Base-by-base conservation (phyloP, 2,329 filamentous ascomycete genomes). In the Hirsutella rhossiliensis region DNA sequence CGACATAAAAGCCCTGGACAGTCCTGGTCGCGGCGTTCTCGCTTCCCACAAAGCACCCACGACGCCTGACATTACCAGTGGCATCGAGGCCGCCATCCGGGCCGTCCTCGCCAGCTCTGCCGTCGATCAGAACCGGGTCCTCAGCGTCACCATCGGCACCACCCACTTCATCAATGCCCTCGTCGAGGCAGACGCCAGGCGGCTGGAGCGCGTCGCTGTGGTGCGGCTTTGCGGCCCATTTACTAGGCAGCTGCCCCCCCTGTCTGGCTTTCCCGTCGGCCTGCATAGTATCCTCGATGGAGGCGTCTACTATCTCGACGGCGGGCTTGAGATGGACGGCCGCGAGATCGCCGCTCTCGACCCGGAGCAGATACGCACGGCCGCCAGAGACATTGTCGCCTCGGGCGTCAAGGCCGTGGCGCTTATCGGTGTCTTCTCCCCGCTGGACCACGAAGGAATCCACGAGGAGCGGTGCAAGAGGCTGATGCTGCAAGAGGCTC, bases 141-240 rank as follows among this genome's bases (percentile, higher is more conserved):
- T 66, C 34, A 69, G 65, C 31, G 68, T 75, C 12, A 69, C 68
- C 3, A 70, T 75, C 48, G 71, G 72, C 23, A 72, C 68, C 2
- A 69, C 66, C 0, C 68, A 71, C 50, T 72, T 72, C 47, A 66
- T 72, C 51, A 72, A 72, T 52, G 68, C 69, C 0, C 59, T 72
- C 7, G 61, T 72, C 11, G 66, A 72, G 47, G 62, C 63, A 27
- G 68, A 72, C 55, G 59, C 60, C 1, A 52, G 62, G 19, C 56
- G 66, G 5, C 57, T 73, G 18, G 62, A 60, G 34, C 62, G 62
- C 11, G 69, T 73, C 2, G 69, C 67, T 3, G 67, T 71, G 1
- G 52, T 72, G 11, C 56, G 69, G 18, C 57, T 73, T 8, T 71
- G 66, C 49, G 66, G 67, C 2, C 65, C 66, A 1, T 71, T 66